Percentiles rank a stretch among this genome's conserved stretches.
phyloP scores from a whole-genome alignment of 805 yeast species.

The Teunomyces funiuensis region DNA sequence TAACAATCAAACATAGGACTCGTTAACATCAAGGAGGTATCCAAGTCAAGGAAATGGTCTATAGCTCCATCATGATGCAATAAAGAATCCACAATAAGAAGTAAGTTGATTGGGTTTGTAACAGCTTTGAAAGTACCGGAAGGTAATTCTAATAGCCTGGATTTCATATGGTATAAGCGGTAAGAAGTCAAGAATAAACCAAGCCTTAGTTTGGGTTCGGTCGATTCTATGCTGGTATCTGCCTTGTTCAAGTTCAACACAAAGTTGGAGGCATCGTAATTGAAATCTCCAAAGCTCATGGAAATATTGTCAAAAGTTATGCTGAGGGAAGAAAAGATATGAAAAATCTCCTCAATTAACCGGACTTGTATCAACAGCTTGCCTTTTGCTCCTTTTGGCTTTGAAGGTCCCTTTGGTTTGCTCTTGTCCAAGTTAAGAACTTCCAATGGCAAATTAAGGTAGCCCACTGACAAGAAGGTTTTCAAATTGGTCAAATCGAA shows the following conservation, averaged over 20 bases:
- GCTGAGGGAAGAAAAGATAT: slow-evolving; percentile 2
- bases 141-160: slow-evolving; percentile 35
- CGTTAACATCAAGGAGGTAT: slow-evolving; percentile 25
- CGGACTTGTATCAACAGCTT: background rate
- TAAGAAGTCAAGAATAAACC: slow-evolving; percentile 28
- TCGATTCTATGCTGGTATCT: slow-evolving; percentile 4
- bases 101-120: slow-evolving; percentile 22
- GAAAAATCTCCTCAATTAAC: background rate
- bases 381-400: background rate
- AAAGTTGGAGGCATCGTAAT: slow-evolving; percentile 20
- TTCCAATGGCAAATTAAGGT: slow-evolving; percentile 10
- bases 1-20: slow-evolving; percentile 37
- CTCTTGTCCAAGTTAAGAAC: background rate
- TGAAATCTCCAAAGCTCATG: slow-evolving; percentile 17
- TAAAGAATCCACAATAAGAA: slow-evolving; percentile 18
- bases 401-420: background rate
- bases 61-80: slow-evolving; percentile 4
- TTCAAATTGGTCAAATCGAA: slow-evolving; percentile 15
- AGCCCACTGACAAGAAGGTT: slow-evolving; percentile 11
- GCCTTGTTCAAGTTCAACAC: slow-evolving; percentile 16
- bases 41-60: slow-evolving; percentile 14
- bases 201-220: slow-evolving; percentile 12
- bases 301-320: slow-evolving; percentile 26
- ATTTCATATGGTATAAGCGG: slow-evolving; percentile 27
- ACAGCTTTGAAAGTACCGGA: slow-evolving; percentile 28